Conservation (phyloP, 371 early-diverging fungal genomes). For the Mortierella sp. region DNA sequence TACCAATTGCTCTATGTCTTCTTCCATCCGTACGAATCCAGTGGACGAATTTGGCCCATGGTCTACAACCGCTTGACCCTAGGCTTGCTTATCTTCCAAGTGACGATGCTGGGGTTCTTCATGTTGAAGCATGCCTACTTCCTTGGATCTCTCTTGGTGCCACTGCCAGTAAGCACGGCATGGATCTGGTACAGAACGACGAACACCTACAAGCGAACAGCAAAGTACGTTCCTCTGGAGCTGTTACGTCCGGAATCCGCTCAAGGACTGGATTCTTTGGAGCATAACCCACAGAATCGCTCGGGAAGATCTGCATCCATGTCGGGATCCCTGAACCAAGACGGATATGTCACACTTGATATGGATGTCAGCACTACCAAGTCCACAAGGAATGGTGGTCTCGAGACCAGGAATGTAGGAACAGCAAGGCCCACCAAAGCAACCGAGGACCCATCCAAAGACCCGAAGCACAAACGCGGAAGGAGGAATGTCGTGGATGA, state of each 20-base stretch:
- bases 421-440: no score
- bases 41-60: constrained; percentile 81
- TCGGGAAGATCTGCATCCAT: no score
- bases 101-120: constrained; percentile 84
- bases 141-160: constrained; percentile 60
- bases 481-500: constrained; percentile 61
- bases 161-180: constrained; percentile 62
- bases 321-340: no score
- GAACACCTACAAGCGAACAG: constrained; percentile 65
- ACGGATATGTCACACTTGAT: no score
- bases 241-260: constrained; percentile 13
- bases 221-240: constrained; percentile 60
- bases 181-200: constrained; percentile 70
- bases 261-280: neutral
- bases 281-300: neutral
- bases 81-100: constrained; percentile 85
- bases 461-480: constrained; percentile 10
- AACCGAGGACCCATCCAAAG: constrained; percentile 8
- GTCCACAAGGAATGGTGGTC: no score
- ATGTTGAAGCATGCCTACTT: constrained; percentile 70
- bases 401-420: no score
- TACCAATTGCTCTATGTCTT: constrained; percentile 87
- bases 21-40: constrained; percentile 85
- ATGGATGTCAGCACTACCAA: no score
- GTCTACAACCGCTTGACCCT: constrained; percentile 80